Evolutionary conservation across 1,139 yeast species (phyloP), one percentile per base, ranked within the genome.

Genomic region (Zygosaccharomyces sapae): DNA sequence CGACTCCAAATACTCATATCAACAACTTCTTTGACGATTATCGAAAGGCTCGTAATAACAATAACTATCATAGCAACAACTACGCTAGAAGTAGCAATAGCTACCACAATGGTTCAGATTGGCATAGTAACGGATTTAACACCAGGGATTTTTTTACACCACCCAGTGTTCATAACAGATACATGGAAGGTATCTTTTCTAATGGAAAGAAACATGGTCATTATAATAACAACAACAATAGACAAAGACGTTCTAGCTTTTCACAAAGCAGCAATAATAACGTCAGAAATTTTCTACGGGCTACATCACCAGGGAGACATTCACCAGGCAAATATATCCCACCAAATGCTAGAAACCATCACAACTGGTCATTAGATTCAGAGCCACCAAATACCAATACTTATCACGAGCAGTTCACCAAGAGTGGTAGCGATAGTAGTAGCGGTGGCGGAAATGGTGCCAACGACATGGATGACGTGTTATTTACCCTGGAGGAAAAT

Each of bases 121-220:
- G 61, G 58, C 40, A 66, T 64, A 27, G 12, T 9, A 27, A 27
- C 31, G 36, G 25, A 6, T 83, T 79, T 59, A 79, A 77, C 56
- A 73, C 90, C 50, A 83, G 81, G 55, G 90, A 84, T 60, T 82
- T 76, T 56, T 84, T 83, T 61, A 84, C 92, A 2, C 92, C 92
- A 1, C 85, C 83, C 50, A 80, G 89, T 20, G 84, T 81, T 4
- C 78, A 81, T 56, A 79, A 78, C 53, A 83, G 81, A 57, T 83
- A 82, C 61, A 76, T 83, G 83, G 87, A 79, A 56, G 83, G 83
- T 55, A 80, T 80, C 53, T 79, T 80, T 33, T 80, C 73, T 51
- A 66, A 66, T 45, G 50, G 53, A 40, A 44, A 50, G 38, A 41
- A 46, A 40, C 33, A 39, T 22, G 44, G 38, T 35, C 43, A 48